Conservation (phyloP, 352 stramenopile species). For the Globisporangium abappressorium region DNA sequence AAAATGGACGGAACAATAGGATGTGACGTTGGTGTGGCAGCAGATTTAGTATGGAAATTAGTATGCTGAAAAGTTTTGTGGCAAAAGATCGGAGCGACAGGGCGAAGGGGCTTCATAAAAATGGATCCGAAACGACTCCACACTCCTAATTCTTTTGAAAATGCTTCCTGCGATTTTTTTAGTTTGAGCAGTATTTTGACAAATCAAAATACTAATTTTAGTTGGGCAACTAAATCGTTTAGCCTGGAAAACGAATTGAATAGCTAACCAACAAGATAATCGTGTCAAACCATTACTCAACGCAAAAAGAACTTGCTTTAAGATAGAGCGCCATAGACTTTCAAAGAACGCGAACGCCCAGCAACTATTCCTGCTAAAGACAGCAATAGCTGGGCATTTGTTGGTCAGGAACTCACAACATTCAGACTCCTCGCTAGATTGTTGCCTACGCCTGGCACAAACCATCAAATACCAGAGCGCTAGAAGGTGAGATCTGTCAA, state of each 20-base stretch:
- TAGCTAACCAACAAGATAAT: neutral
- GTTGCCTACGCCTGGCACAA: too few relatives aligned
- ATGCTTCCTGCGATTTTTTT: neutral
- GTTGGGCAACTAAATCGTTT: neutral
- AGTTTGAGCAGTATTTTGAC: neutral
- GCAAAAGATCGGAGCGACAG: constrained; percentile 18
- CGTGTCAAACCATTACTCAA: too few relatives aligned
- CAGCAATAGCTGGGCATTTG: too few relatives aligned
- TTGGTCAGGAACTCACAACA: too few relatives aligned
- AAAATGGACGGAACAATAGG: constrained; percentile 2
- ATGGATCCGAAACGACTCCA: constrained; percentile 24
- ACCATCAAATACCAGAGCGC: too few relatives aligned
- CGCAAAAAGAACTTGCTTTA: too few relatives aligned
- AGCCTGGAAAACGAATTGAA: neutral
- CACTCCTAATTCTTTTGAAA: neutral
- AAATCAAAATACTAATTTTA: neutral
- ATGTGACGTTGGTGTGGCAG: neutral
- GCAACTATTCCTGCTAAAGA: too few relatives aligned
- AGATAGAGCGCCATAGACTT: too few relatives aligned
- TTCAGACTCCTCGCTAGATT: too few relatives aligned
- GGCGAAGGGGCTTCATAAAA: constrained; percentile 46
- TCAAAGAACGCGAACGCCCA: too few relatives aligned
- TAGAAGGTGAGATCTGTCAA: too few relatives aligned
- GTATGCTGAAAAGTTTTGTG: neutral
- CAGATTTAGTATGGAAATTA: too few relatives aligned